phyloP scores from a whole-genome alignment of 768 basidiomycete species.

The Mycena polygramma region DNA sequence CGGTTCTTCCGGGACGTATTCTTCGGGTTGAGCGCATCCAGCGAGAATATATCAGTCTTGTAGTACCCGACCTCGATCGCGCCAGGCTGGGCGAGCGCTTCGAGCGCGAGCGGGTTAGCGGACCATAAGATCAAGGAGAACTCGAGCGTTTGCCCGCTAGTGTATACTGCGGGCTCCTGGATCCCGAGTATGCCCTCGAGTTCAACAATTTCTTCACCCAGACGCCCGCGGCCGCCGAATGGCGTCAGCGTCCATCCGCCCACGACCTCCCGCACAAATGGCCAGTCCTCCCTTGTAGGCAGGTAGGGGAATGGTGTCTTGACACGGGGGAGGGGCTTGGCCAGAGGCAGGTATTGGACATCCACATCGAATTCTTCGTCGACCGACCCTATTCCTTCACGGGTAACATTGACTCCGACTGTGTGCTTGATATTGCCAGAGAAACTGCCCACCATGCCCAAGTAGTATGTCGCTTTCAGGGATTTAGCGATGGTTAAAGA shows the following conservation, averaged over 20 bases:
- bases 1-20: conserved; percentile 34
- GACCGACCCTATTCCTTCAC: conserved; percentile 32
- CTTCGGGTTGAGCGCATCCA: conserved; percentile 30
- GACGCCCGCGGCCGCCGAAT: conserved; percentile 34
- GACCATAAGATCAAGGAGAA: conserved; percentile 31
- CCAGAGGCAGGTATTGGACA: conserved; percentile 33
- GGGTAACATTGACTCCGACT: conserved; percentile 28
- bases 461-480: conserved; percentile 19
- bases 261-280: conserved; percentile 33
- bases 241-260: conserved; percentile 38
- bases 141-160: conserved; percentile 26
- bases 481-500: background rate
- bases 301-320: conserved; percentile 34
- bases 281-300: conserved; percentile 36
- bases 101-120: conserved; percentile 27
- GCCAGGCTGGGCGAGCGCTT: conserved; percentile 35
- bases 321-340: conserved; percentile 9
- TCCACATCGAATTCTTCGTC: conserved; percentile 34
- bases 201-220: conserved; percentile 33
- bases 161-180: conserved; percentile 30
- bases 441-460: conserved; percentile 22
- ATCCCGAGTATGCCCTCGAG: conserved; percentile 37
- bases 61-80: conserved; percentile 31
- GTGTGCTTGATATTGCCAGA: conserved; percentile 29
- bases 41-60: conserved; percentile 31